These are phyloP conservation scores for Coriaria nepalensis DNA, from an alignment of 306 rosid genomes.

Conservation along the genomic window DNA sequence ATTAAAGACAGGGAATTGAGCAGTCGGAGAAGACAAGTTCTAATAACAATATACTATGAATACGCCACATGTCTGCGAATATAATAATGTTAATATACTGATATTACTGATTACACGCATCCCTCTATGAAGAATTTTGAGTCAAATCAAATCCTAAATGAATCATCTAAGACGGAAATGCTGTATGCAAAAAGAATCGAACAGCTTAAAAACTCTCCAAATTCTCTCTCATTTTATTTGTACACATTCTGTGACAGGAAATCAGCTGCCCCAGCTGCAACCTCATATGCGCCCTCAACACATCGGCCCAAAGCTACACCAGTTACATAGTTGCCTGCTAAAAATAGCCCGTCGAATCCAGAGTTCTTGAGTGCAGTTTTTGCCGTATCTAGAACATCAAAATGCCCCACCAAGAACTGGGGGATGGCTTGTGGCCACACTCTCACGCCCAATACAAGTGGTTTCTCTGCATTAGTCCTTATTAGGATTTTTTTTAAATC, in stretches of 20 bases:
- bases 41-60: no score
- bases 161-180: no score
- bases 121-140: no score
- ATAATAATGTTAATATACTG: no score
- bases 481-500: slow-evolving; percentile 80
- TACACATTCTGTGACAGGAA: slow-evolving; percentile 44
- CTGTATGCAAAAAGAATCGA: neutral
- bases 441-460: slow-evolving; percentile 58
- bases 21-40: no score
- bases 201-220: no score
- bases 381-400: slow-evolving; percentile 68
- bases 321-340: slow-evolving; percentile 81
- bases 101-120: no score
- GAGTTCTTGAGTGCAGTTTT: slow-evolving; percentile 41
- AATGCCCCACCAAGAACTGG: slow-evolving; percentile 84
- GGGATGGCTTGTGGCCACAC: slow-evolving; percentile 95
- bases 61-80: no score
- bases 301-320: slow-evolving; percentile 98
- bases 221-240: slow-evolving; percentile 21
- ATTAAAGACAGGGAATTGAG: no score
- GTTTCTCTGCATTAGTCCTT: slow-evolving; percentile 51
- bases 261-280: slow-evolving; percentile 60
- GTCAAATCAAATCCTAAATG: no score
- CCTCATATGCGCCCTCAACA: slow-evolving; percentile 83
- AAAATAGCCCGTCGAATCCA: slow-evolving; percentile 64